Base-by-base conservation (phyloP, 2,329 filamentous ascomycete genomes). In the Neurospora sp. region DNA sequence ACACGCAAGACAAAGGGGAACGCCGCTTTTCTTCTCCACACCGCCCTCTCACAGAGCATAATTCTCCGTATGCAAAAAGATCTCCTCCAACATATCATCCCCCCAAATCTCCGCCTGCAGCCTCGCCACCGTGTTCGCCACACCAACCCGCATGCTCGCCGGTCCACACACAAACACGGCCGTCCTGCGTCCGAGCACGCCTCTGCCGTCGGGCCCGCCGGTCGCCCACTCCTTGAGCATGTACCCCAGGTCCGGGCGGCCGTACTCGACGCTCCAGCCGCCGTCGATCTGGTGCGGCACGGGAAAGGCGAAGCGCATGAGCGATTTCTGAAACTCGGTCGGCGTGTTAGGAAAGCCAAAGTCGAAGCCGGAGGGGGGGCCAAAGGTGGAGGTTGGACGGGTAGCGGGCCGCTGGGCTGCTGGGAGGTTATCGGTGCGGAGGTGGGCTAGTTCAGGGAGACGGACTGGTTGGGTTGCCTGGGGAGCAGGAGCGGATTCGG, bases 131-230 rank as follows among this genome's bases (percentile, higher is more conserved):
- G 92, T 91, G 74, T 89, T 92, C n/a, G 92, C 90, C 17, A 97
- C 94, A 74, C 93, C 93, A 13, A 94, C 89, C 73, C 95, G 84
- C 93, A 97, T 96, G 70, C 88, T 85, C 1, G 93, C 89, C 19
- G 95, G 95, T 0, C 95, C 95, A 77, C 95, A 98, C 15, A 98
- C 94, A 79, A 96, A 97, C 6, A 97, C 92, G 74, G 93, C 95
- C 3, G 93, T 93, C 70, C 93, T 84, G 66, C 91, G 85, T 1
- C 95, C 94, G 70, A 96, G 90, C 70, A 90, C 89, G 0, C 89
- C 89, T 66, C 88, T 82, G 2, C 89, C 88, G 73, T 90, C 87
- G 0, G 82, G 74, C 68, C 89, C 90, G n/a, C 89, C 90, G 28
- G 87, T 89, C 4, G 92, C 91, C 86, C 93, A 90, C 73, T 96